Evolutionary conservation across 305 asterid genomes (phyloP).

Genomic region (Coffea humblotiana): DNA sequence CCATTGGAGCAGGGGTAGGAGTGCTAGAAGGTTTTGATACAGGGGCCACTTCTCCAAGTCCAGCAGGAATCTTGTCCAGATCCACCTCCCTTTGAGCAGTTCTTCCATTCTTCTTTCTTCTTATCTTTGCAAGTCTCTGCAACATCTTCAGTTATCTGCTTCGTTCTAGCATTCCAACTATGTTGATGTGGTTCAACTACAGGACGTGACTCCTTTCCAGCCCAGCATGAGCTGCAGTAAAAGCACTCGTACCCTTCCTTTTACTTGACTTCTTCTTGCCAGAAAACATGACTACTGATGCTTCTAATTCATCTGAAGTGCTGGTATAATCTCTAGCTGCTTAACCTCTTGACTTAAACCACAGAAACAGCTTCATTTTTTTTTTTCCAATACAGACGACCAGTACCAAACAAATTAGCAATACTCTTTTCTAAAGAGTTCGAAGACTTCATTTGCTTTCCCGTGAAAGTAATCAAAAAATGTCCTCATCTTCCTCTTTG

Average conservation of each 20-base stretch:
- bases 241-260: slow-evolving; percentile 46
- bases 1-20: slow-evolving; percentile 18
- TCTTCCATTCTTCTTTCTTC: slow-evolving; percentile 46
- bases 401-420: slow-evolving; percentile 44
- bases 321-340: slow-evolving; percentile 38
- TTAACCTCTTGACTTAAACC: slow-evolving; percentile 33
- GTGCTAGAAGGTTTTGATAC: slow-evolving; percentile 36
- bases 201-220: slow-evolving; percentile 42
- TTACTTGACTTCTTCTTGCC: slow-evolving; percentile 80
- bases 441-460: slow-evolving; percentile 34
- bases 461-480: slow-evolving; percentile 25
- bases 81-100: slow-evolving; percentile 69
- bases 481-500: slow-evolving; percentile 28
- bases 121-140: slow-evolving; percentile 65
- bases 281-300: slow-evolving; percentile 47
- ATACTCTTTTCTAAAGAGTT: slow-evolving; percentile 35
- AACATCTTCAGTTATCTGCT: slow-evolving; percentile 43
- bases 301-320: slow-evolving; percentile 50
- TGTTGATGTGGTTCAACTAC: slow-evolving; percentile 36
- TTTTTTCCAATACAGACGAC: slow-evolving; percentile 45
- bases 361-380: slow-evolving; percentile 42
- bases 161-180: slow-evolving; percentile 20
- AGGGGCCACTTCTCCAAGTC: slow-evolving; percentile 66
- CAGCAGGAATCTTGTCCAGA: slow-evolving; percentile 75
- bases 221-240: slow-evolving; percentile 36